phyloP scores from a whole-genome alignment of 2,329 filamentous ascomycete genomes.

The Trichoderma atrobrunneum region DNA sequence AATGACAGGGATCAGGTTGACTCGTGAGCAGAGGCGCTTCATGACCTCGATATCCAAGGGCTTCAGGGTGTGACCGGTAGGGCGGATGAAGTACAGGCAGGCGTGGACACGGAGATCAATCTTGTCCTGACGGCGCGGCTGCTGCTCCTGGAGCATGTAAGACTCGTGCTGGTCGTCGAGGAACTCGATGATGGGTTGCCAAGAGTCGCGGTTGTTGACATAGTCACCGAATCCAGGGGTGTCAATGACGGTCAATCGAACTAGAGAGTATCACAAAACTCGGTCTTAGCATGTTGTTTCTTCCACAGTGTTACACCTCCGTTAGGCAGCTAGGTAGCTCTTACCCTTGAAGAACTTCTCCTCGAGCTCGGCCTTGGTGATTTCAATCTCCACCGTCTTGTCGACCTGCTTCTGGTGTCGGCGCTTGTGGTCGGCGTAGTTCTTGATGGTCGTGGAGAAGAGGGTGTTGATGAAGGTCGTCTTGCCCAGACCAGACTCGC shows the following conservation, averaged over 20 bases:
- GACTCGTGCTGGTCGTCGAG: slow-evolving; percentile 99
- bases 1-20: slow-evolving; percentile 97
- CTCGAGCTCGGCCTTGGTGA: slow-evolving; percentile 98
- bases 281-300: neutral
- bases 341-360: slow-evolving; percentile 99
- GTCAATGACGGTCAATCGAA: slow-evolving; percentile 97
- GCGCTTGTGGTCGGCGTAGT: slow-evolving; percentile 99
- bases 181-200: slow-evolving; percentile 99
- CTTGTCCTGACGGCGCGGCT: slow-evolving; percentile 96
- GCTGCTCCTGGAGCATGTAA: slow-evolving; percentile 99
- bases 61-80: slow-evolving; percentile 97
- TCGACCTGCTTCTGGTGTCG: slow-evolving; percentile 99
- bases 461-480: slow-evolving; percentile 99
- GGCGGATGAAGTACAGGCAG: slow-evolving; percentile 98
- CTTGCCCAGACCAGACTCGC: slow-evolving; percentile 97
- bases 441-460: slow-evolving; percentile 99
- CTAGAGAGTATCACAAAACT: slow-evolving; percentile 44
- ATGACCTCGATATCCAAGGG: slow-evolving; percentile 99
- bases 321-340: slow-evolving; percentile 16
- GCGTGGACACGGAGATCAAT: slow-evolving; percentile 98
- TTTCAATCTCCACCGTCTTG: slow-evolving; percentile 99
- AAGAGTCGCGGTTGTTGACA: slow-evolving; percentile 99
- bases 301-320: neutral
- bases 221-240: slow-evolving; percentile 99
- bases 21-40: slow-evolving; percentile 97